These are phyloP conservation scores for Candida xiaguanensis DNA, from an alignment of 805 yeast genomes.

Conservation along the genomic window DNA sequence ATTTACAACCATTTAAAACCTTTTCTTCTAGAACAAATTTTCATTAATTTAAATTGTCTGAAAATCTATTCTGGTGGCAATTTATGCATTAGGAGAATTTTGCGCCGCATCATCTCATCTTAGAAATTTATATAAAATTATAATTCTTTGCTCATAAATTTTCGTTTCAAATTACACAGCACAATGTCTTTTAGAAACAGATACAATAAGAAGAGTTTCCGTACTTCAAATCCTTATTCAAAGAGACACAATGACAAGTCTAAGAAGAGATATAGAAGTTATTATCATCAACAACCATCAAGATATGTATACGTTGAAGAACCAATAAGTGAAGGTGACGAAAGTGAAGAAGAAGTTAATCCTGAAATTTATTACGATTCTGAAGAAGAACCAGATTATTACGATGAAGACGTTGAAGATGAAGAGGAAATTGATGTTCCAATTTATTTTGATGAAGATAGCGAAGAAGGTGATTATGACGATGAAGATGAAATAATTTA, in stretches of 20 bases:
- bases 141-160: neutral
- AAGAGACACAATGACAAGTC: neutral
- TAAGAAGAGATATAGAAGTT: slow-evolving; percentile 25
- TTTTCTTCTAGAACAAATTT: neutral
- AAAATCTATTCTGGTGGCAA: slow-evolving; percentile 5
- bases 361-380: slow-evolving; percentile 7
- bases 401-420: slow-evolving; percentile 5
- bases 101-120: slow-evolving; percentile 13
- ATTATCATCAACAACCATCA: slow-evolving; percentile 31
- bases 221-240: neutral
- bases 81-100: slow-evolving; percentile 7
- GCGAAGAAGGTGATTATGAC: slow-evolving; percentile 4
- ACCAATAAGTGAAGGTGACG: slow-evolving; percentile 32
- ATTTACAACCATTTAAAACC: neutral
- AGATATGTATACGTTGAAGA: slow-evolving; percentile 41
- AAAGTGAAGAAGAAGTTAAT: slow-evolving; percentile 15
- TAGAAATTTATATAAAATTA: slow-evolving; percentile 8
- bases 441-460: slow-evolving; percentile 8
- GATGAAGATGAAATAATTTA: slow-evolving; percentile 9
- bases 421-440: slow-evolving; percentile 4
- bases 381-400: slow-evolving; percentile 6
- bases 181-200: slow-evolving; percentile 13
- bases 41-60: neutral
- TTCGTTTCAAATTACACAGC: neutral
- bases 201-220: slow-evolving; percentile 20